Conservation (phyloP, 108 stramenopile genomes). For the Bacterosira constricta region DNA sequence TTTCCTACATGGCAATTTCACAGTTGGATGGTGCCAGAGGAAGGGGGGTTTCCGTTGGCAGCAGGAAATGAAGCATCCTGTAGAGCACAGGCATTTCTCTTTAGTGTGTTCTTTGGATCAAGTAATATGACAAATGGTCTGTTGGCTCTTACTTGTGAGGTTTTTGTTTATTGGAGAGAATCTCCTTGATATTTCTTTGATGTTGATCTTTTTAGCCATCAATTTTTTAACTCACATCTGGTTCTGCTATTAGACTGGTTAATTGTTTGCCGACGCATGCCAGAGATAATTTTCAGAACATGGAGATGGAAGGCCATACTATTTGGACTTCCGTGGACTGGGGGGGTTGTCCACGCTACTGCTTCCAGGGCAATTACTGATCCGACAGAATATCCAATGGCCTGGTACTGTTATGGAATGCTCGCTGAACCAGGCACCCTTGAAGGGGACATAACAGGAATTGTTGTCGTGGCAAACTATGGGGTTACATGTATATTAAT, state of each 20-base stretch:
- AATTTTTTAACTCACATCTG: background rate
- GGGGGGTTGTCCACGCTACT: too few species aligned
- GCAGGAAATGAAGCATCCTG: constrained; percentile 7
- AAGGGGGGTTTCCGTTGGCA: background rate
- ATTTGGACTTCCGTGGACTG: background rate
- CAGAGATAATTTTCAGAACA: background rate
- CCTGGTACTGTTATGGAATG: too few species aligned
- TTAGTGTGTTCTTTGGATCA: background rate
- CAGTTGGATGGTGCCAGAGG: constrained; percentile 14
- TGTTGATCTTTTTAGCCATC: background rate
- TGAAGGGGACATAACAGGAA: too few species aligned
- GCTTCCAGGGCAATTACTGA: too few species aligned
- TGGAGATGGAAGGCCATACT: constrained; percentile 4
- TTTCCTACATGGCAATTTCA: too few species aligned
- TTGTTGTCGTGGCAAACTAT: too few species aligned
- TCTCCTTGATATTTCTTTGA: background rate
- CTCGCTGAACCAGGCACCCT: too few species aligned
- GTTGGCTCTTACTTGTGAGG: background rate
- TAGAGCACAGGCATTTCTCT: background rate
- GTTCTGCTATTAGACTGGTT: constrained; percentile 6
- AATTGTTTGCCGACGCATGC: background rate
- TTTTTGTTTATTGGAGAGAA: background rate
- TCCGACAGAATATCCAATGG: too few species aligned
- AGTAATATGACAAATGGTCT: background rate
- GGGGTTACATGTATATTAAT: too few species aligned